phyloP scores from a whole-genome alignment of 805 yeast species.

The Hanseniaspora clermontiae region DNA sequence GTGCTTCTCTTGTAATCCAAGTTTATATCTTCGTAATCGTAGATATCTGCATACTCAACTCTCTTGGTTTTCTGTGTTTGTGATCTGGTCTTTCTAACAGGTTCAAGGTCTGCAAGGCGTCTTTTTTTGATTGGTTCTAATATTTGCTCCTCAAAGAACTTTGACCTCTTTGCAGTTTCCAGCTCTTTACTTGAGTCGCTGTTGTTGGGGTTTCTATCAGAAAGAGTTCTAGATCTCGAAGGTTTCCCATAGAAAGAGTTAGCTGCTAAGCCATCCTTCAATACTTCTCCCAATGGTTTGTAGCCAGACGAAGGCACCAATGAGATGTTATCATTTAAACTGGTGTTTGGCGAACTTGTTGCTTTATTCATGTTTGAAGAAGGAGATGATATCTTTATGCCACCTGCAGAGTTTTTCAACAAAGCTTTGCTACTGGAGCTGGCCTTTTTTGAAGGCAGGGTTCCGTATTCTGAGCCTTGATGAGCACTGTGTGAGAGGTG shows the following conservation, averaged over 20 bases:
- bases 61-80: background rate
- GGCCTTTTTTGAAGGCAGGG: background rate
- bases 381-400: slow-evolving; percentile 7
- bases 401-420: background rate
- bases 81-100: background rate
- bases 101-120: background rate
- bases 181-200: background rate
- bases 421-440: background rate
- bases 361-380: background rate
- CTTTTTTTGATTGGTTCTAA: background rate
- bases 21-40: background rate
- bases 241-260: slow-evolving; percentile 1
- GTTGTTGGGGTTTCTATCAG: background rate
- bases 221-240: background rate
- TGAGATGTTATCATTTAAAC: background rate
- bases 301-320: background rate
- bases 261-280: background rate
- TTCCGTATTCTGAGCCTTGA: background rate
- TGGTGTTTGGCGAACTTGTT: background rate
- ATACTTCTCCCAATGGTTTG: background rate
- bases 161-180: background rate
- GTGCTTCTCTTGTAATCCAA: background rate
- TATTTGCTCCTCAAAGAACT: background rate
- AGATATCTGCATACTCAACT: background rate
- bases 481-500: background rate